A percentile compares a stretch with the other conserved stretches of the same genome.
These are phyloP conservation scores for Claviceps purpurea DNA, from an alignment of 2,329 filamentous ascomycete species.

Conservation along the genomic window DNA sequence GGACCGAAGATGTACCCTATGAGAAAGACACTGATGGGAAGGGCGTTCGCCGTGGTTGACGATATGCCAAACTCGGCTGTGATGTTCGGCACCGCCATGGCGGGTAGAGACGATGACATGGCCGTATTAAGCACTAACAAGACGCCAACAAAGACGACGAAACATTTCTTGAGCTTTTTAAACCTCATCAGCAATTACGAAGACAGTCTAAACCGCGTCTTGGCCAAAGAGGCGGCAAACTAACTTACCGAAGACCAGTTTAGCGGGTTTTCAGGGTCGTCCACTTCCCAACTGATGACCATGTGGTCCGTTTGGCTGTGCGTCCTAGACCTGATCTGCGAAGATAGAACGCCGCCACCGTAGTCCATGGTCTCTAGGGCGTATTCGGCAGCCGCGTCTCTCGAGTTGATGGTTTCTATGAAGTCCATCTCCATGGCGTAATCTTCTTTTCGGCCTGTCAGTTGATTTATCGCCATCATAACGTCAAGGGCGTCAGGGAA, in stretches of 20 bases:
- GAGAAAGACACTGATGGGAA: slow-evolving; percentile 51
- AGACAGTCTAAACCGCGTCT: not conserved
- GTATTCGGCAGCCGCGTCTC: slow-evolving; percentile 27
- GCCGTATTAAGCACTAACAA: slow-evolving; percentile 53
- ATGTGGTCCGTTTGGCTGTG: slow-evolving; percentile 19
- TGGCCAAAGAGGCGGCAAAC: not conserved
- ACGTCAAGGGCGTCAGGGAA: not conserved
- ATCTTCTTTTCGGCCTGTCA: slow-evolving; percentile 11
- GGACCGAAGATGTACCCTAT: slow-evolving; percentile 51
- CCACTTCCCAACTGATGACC: slow-evolving; percentile 31
- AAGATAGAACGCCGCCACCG: slow-evolving; percentile 11
- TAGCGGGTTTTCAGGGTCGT: slow-evolving; percentile 39
- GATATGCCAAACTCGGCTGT: slow-evolving; percentile 42
- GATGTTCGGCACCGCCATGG: slow-evolving; percentile 48
- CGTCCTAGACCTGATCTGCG: slow-evolving; percentile 20
- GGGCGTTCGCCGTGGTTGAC: slow-evolving; percentile 28
- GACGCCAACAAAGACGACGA: slow-evolving; percentile 41
- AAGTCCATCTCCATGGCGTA: slow-evolving; percentile 13
- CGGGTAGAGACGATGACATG: slow-evolving; percentile 50
- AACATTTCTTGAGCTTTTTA: slow-evolving; percentile 35
- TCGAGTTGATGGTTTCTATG: slow-evolving; percentile 5
- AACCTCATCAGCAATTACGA: not conserved
- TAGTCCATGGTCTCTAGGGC: slow-evolving; percentile 27
- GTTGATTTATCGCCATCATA: slow-evolving; percentile 5
- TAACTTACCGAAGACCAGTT: slow-evolving; percentile 32